These are phyloP conservation scores for Eucalyptus shirleyi DNA, from an alignment of 345 rosid genomes.

Conservation along the genomic window DNA sequence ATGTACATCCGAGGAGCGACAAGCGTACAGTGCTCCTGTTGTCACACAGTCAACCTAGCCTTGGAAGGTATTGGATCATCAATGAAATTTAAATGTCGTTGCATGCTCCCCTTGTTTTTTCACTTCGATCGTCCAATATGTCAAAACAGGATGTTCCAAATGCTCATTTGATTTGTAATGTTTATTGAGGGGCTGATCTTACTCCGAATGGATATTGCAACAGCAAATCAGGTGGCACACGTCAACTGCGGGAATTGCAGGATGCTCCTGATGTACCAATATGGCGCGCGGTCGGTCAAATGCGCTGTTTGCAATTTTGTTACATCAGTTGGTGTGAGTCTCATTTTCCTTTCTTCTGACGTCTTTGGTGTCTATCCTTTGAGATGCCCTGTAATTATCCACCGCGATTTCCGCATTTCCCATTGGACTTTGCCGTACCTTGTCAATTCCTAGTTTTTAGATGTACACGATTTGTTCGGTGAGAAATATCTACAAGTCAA, in stretches of 20 bases:
- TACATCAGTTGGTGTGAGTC: conserved; percentile 76
- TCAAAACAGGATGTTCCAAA: neutral
- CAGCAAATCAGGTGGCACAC: conserved; percentile 96
- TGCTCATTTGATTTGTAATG: neutral
- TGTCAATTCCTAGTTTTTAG: neutral
- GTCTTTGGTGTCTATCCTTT: neutral
- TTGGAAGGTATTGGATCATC: conserved; percentile 44
- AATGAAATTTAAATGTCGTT: neutral
- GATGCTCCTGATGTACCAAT: conserved; percentile 93
- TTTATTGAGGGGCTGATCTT: neutral
- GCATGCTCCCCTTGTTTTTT: neutral
- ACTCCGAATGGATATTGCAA: neutral
- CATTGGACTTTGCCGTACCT: too few relatives aligned
- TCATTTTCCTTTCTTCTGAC: neutral
- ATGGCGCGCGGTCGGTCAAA: conserved; percentile 89
- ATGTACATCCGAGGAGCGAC: conserved; percentile 99
- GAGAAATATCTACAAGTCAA: neutral
- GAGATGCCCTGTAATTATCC: neutral
- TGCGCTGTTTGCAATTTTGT: conserved; percentile 92
- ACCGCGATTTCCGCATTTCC: neutral
- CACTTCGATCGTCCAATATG: neutral
- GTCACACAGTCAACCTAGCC: conserved; percentile 92
- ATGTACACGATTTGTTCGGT: neutral
- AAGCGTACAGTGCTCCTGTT: conserved; percentile 95
- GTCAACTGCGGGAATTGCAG: conserved; percentile 93